Evolutionary conservation across 1,139 yeast genomes (phyloP), one percentile per base, ranked within the genome.

Genomic region (Pichia sp.): DNA sequence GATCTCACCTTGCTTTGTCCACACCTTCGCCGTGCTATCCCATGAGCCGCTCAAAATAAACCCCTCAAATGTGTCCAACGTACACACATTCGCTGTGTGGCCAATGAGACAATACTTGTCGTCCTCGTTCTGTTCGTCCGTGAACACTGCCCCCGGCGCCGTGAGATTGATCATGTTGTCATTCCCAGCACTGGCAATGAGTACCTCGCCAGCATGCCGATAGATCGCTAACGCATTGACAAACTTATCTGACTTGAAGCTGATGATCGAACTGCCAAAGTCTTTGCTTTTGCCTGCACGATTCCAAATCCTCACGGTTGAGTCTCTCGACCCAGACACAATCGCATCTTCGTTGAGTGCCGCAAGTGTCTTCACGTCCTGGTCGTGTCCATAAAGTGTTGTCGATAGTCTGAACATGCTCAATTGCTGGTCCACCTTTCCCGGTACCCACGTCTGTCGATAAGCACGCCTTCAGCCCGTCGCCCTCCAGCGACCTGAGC

Each of bases 1-100:
- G 16, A 78, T 66, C 5, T 64, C 58, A 7, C 70, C 67, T 13
- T 76, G 73, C 44, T 76, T 66, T 34, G 80, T 75, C 98, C 98
- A 90, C 4, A 90, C 87, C 53, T 79, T 84, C 4, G 96, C 95
- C 5, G 96, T 85, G 40, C 81, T 74, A 69, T 95, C 99, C 99
- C 99, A 95, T 40, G 96, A 87, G 1, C 96, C 87, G 52, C 96
- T 86, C 8, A 87, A 77, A 43, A 90, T 71, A 52, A 77, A 67
- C 5, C 72, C 75, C 34, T 72, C 73, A 3, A 46, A 36, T n/a
- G 72, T 61, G 56, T 76, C 75, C 48, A 93, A 73, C 0, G 87
- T 72, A 65, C 97, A 90, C 1, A 95, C 87, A 67, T 95, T 95
- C 10, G 81, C 78, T 32, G 76, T 75, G 69, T 95, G 99, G 7